Base-by-base conservation (phyloP, 2,329 filamentous ascomycete species). In the Diaporthe capsici region DNA sequence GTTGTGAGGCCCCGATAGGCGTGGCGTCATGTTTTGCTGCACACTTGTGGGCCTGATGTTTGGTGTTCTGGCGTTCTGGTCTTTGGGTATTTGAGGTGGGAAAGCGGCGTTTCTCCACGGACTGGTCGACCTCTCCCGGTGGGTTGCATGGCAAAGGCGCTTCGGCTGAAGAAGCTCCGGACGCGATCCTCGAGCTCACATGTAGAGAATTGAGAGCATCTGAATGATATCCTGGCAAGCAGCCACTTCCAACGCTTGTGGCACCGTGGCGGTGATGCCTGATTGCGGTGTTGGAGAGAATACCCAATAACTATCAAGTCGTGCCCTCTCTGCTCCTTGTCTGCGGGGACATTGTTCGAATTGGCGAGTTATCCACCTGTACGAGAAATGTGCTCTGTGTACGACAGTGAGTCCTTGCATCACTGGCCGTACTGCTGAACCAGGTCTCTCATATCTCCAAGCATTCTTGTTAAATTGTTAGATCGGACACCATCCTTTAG, bases 61-160 rank as follows among this genome's bases (percentile, higher is more conserved):
- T 65, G 34, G 58, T 51, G 49, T 65, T 73, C 9, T 55, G 71
- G 71, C 34, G 71, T 57, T 73, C 34, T 73, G 58, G 71, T 55
- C 47, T 39, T 44, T 31, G 17, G 37, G 47, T 13, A 25, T 63
- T 34, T 73, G 49, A 61, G 58, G 20, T 39, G 34, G 47, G 3
- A 47, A 42, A 5, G 37, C 34, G 25, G 49, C 37, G 25, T 65
- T 39, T 12, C 37, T 39, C 1, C 4, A 34, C 28, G 34, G 47
- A 20, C 47, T 60, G 47, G 71, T 25, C 25, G 22, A 42, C 58
- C 5, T 55, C n/a, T 70, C 22, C n/a, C 28, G 10, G 13, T 47
- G 47, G 31, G 42, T 44, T 67, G 80, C 79, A 76, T 70, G 49
- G 34, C 17, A 70, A 22, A 9, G 65, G 34, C 65, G 65, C 25